These are phyloP conservation scores for Chenopodium suecicum DNA, from an alignment of 148 eudicot genomes.

Conservation along the genomic window DNA sequence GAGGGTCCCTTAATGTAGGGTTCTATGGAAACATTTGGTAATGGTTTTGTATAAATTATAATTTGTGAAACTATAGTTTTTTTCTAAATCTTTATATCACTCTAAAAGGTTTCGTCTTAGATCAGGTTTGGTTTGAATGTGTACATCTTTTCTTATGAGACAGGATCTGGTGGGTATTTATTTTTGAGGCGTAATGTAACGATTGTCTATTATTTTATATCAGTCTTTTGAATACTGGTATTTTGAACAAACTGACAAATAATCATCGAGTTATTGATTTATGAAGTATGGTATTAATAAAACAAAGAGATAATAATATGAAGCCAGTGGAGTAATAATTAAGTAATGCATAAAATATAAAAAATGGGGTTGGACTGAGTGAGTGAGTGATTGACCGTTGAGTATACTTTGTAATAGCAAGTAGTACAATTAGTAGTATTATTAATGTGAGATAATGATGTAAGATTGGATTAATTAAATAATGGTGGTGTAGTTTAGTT, in stretches of 20 bases:
- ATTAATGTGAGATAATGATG: background rate
- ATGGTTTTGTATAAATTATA: constrained; percentile 42
- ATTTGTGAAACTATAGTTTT: too few species aligned
- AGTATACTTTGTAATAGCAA: constrained; percentile 12
- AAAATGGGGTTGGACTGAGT: constrained; percentile 8
- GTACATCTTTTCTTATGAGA: too few species aligned
- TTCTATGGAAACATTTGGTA: constrained; percentile 58
- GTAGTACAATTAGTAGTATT: background rate
- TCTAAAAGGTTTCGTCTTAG: too few species aligned
- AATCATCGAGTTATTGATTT: too few species aligned
- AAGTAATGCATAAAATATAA: background rate
- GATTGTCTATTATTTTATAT: too few species aligned
- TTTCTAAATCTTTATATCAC: too few species aligned
- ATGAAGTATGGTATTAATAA: too few species aligned
- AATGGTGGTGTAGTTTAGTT: constrained; percentile 16
- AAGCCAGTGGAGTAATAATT: background rate
- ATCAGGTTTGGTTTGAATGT: background rate
- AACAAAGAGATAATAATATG: background rate
- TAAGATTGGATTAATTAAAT: background rate
- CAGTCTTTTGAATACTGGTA: too few species aligned
- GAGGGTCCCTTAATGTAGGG: constrained; percentile 56
- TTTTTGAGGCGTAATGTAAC: too few species aligned
- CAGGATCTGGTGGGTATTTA: too few species aligned
- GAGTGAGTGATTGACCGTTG: constrained; percentile 3
- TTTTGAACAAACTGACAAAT: too few species aligned